These are phyloP conservation scores for Sclerotinia sclerotiorum DNA, from an alignment of 2,329 filamentous ascomycete genomes.

Conservation along the genomic window DNA sequence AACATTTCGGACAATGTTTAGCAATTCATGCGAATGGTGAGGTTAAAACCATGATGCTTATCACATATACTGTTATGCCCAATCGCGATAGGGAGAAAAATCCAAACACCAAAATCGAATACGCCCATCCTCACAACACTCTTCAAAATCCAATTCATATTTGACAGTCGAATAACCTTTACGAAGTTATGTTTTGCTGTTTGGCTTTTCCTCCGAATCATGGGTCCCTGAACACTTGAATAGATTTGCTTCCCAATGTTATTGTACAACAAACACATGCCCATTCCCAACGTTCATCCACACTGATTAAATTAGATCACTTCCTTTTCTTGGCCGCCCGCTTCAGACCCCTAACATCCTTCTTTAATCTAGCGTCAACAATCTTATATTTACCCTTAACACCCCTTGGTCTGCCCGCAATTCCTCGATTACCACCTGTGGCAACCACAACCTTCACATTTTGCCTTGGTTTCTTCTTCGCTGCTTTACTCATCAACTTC, in stretches of 20 bases:
- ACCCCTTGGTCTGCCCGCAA: conserved; percentile 82
- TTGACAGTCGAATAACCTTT: no score
- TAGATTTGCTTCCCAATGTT: neutral
- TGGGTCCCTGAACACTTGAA: neutral
- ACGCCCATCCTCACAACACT: no score
- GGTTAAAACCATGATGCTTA: neutral
- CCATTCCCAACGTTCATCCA: neutral
- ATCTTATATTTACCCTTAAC: conserved; percentile 98
- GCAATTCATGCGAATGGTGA: neutral
- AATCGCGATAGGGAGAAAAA: no score
- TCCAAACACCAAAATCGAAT: no score
- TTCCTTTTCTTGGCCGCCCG: conserved; percentile 72
- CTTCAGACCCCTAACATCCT: conserved; percentile 89
- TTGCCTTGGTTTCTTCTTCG: conserved; percentile 81
- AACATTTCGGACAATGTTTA: neutral
- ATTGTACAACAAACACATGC: neutral
- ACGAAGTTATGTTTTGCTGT: no score
- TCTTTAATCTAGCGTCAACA: conserved; percentile 93
- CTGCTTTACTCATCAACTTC: conserved; percentile 77
- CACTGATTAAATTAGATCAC: conserved; percentile 27
- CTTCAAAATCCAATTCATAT: no score
- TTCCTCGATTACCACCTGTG: conserved; percentile 76
- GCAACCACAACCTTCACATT: conserved; percentile 89
- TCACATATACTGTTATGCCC: neutral
- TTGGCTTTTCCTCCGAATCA: no score